Base-by-base conservation (phyloP, 108 stramenopile genomes). In the Seminavis robusta region DNA sequence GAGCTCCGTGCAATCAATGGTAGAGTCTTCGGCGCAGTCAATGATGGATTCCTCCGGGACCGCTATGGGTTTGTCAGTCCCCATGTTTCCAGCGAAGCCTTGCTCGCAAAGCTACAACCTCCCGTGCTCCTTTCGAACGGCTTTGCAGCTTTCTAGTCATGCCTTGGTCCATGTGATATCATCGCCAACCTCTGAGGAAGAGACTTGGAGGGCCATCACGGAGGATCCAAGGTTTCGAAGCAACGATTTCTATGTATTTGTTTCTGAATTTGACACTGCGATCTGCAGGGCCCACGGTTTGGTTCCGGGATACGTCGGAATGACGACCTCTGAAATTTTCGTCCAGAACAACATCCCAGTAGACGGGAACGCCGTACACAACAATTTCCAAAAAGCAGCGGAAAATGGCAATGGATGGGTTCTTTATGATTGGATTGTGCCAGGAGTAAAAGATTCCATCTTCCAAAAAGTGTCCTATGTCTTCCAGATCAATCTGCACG, bases 401-500 rank as follows among this genome's bases (percentile, higher is more conserved):
- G 13, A 45, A 20, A 45, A 8, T 7, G 44, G 19, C 44, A 16
- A 16, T n/a, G 44, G 44, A 8, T 45, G 8, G 13, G 44, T 45
- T 8, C 8, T 45, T 8, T 45, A 45, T 20, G 19, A 45, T 17
- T 45, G 44, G 44, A 20, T 16, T 19, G 19, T 8, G 9, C 44
- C 44, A 7, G 44, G 19, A n/a, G 19, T n/a, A 8, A 8, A n/a
- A 8, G 19, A 45, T 16, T 8, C 8, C 27, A 27, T 33, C 34
- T 33, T 38, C 51, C n/a, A 52, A 26, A 52, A 52, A 19, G 17
- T 52, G 7, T 10, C 34, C 8, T 52, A 15, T 26, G 15, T 37
- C 51, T 33, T 38, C 28, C 15, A 38, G 28, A 8, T 37, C n/a
- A n/a, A n/a, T n/a, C n/a, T n/a, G n/a, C n/a, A n/a, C n/a, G n/a